Base-by-base conservation (phyloP, 768 basidiomycete species). In the Amanita polypyramis region DNA sequence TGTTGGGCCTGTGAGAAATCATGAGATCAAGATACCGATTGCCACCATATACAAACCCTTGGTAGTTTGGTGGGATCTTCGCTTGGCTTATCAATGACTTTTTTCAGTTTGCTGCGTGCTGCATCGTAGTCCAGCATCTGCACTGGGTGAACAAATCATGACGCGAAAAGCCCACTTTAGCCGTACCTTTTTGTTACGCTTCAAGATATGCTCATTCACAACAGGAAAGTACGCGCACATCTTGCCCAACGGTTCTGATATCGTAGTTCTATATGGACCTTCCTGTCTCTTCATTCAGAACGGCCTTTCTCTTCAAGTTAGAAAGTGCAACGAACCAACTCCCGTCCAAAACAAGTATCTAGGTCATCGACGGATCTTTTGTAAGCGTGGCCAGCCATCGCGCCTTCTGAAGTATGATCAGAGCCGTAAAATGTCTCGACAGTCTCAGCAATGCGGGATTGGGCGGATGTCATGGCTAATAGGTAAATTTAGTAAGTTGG, bases 351-450 rank as follows among this genome's bases (percentile, higher is more conserved):
- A 35, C 81, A 84, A 1, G 77, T 73, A 56, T 99, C 96, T 37
- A 98, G 71, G 52, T 99, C 96, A 56, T 95, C 91, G 6, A 96
- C 88, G 0, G 93, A 89, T 30, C 89, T 79, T 60, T 89, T 95
- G 73, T 98, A 99, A 1, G 96, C 88, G 57, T 97, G 90, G 1
- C 90, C 88, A 0, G 94, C 87, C 91, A 98, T 96, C 7, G 95
- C 96, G 38, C 92, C 88, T 54, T 93, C 90, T 8, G 88, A 90
- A 27, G 79, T 68, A 51, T 77, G 76, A 72, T 92, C 91, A 39
- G 92, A 77, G 51, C 79, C 75, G 63, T 97, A 99, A 71, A 99
- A 98, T 5, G 80, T 72, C 63, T 94, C 88, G 61, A 99, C 76
- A 23, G 94, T 95, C 47, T 96, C 93, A 10, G 93, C 93, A 58